A percentile compares a stretch with the other conserved stretches of the same genome.
Evolutionary conservation across 257 asterid species (phyloP).

Genomic region (Primulina huaijiensis): DNA sequence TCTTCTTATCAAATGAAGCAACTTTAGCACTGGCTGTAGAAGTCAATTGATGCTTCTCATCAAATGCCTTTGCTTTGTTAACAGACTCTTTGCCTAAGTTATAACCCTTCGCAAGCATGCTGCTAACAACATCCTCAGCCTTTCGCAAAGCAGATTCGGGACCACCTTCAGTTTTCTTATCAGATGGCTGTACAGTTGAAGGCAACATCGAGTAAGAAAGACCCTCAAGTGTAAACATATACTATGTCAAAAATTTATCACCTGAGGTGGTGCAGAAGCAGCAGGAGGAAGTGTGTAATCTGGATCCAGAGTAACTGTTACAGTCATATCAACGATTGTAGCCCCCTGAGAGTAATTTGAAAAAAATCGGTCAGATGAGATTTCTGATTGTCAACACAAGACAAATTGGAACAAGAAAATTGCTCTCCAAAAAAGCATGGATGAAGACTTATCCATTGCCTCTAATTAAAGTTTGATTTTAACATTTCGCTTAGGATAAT

Average conservation of each 20-base stretch:
- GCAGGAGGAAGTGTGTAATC: neutral
- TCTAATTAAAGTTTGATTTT: neutral
- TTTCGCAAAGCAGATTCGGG: constrained; percentile 37
- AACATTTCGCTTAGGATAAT: neutral
- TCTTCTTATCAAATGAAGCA: constrained; percentile 40
- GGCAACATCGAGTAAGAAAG: neutral
- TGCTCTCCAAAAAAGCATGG: neutral
- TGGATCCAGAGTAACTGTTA: neutral
- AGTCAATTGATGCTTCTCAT: constrained; percentile 48
- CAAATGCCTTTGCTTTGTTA: constrained; percentile 40
- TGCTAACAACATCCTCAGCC: constrained; percentile 47
- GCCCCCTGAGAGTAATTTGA: neutral
- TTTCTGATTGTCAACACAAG: neutral
- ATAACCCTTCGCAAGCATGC: constrained; percentile 47
- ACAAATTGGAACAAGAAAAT: no score
- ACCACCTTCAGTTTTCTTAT: constrained; percentile 25
- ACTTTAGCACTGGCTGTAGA: constrained; percentile 45
- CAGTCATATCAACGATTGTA: neutral
- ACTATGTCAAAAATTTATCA: neutral
- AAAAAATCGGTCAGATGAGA: neutral
- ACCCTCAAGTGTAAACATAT: neutral
- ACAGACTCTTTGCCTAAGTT: constrained; percentile 43
- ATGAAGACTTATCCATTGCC: neutral
- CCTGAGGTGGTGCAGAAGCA: neutral
- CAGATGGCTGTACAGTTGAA: constrained; percentile 24